phyloP scores from a whole-genome alignment of 192 early-diverging fungal species.

The Coemansia sp. region DNA sequence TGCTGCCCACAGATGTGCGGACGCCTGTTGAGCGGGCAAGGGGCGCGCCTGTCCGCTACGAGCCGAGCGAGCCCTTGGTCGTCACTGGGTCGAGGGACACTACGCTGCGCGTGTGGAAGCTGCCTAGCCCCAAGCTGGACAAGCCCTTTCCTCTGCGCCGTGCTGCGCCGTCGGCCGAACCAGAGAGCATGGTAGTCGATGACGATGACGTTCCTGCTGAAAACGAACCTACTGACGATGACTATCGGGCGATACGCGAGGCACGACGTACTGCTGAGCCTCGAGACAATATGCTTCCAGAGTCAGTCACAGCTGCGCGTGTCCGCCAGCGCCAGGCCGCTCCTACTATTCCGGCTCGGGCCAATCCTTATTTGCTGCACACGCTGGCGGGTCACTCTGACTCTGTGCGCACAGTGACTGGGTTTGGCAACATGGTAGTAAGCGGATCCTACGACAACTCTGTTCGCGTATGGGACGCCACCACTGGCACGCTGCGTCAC shows the following conservation, averaged over 20 bases:
- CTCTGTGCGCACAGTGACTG: conserved; percentile 93
- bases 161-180: neutral
- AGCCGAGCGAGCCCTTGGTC: conserved; percentile 77
- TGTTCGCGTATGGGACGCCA: conserved; percentile 89
- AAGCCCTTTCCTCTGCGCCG: conserved; percentile 43
- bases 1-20: conserved; percentile 66
- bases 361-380: conserved; percentile 83
- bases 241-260: too few species aligned
- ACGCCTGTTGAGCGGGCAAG: conserved; percentile 36
- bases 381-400: conserved; percentile 82
- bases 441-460: conserved; percentile 91
- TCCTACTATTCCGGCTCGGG: neutral
- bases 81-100: conserved; percentile 95
- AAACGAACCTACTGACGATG: neutral
- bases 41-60: conserved; percentile 44
- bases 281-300: too few species aligned
- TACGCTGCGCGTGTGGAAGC: conserved; percentile 87
- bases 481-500: conserved; percentile 67
- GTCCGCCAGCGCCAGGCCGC: neutral
- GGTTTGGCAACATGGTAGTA: conserved; percentile 79
- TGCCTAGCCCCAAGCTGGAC: conserved; percentile 77
- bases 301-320: too few species aligned
- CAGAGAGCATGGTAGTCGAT: conserved; percentile 16
- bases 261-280: too few species aligned
- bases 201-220: neutral